Evolutionary conservation across 495 filamentous ascomycete species (phyloP).

Genomic region (Pseudotulostoma volvatum): DNA sequence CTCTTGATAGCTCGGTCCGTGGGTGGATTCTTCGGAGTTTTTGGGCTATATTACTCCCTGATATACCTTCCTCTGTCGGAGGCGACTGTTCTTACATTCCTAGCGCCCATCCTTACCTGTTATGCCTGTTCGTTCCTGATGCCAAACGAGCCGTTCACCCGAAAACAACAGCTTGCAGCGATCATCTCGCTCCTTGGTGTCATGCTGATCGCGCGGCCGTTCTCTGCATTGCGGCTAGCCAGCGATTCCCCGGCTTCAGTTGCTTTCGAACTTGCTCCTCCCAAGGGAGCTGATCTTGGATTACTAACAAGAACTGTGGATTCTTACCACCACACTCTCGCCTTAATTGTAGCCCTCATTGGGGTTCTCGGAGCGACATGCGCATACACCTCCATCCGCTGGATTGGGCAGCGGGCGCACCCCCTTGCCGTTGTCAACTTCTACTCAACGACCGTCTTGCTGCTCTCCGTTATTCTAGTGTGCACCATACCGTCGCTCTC

Average conservation of each 20-base stretch:
- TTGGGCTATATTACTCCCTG: conserved; percentile 65
- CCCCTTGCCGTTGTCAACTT: conserved; percentile 77
- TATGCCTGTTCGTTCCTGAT: conserved; percentile 67
- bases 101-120: conserved; percentile 66
- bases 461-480: conserved; percentile 48
- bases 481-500: conserved; percentile 38
- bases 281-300: neutral
- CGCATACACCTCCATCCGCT: conserved; percentile 66
- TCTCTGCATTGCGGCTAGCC: conserved; percentile 18
- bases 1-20: conserved; percentile 55
- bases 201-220: conserved; percentile 65
- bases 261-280: neutral
- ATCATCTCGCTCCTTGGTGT: conserved; percentile 67
- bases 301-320: conserved; percentile 8
- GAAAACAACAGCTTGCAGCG: conserved; percentile 58
- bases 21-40: conserved; percentile 75
- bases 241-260: neutral
- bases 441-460: conserved; percentile 53
- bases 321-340: conserved; percentile 48
- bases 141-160: conserved; percentile 59
- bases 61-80: conserved; percentile 80
- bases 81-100: conserved; percentile 84
- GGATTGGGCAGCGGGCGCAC: conserved; percentile 73
- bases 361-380: conserved; percentile 66
- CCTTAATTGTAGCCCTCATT: conserved; percentile 56